Base-by-base conservation (phyloP, 2,329 filamentous ascomycete genomes). In the Trichoderma sp. region DNA sequence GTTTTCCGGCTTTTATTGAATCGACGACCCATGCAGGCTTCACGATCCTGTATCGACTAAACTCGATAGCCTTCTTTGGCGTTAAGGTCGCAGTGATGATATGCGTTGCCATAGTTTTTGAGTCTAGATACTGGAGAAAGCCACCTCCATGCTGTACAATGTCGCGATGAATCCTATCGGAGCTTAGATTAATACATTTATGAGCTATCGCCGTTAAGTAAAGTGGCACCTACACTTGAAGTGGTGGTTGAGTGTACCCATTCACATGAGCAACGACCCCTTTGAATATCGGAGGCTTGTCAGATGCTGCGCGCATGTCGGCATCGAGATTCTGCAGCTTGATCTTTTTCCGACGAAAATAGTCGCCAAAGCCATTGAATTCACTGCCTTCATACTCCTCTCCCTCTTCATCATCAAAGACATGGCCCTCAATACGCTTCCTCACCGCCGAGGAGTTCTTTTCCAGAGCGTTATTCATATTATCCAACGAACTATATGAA, bases 251-350 rank as follows among this genome's bases (percentile, higher is more conserved):
- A 0, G 96, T 99, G 79, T 98, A 99, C 63, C 96, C 96, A 76
- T 95, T 97, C 28, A 99, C 92, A 81, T 98, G 93, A 11, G 92
- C 94, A 13, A 97, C 94, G 9, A 98, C 87, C 0, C 94, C 94
- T 75, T 92, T 93, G 85, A 99, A 99, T 67, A 99, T 94, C 73
- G 89, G 90, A 11, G 94, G 93, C 74, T 92, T 93, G 75, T 91
- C 90, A 0, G 84, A 81, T 4, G 88, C 84, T 36, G 92, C 87
- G 72, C 95, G 91, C 58, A 97, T 85, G 68, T 97, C 89, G 9
- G 90, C 91, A 81, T 99, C 96, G 34, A 96, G 88, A 78, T 99
- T 99, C 81, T 98, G 96, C 4, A 99, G 87, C 79, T 99, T 99
- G 81, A 97, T 90, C 85, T 97, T 98, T 85, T 99, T 99, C 70